phyloP scores from a whole-genome alignment of 2,329 filamentous ascomycete genomes.

The Hawksworthiomyces lignivorus region DNA sequence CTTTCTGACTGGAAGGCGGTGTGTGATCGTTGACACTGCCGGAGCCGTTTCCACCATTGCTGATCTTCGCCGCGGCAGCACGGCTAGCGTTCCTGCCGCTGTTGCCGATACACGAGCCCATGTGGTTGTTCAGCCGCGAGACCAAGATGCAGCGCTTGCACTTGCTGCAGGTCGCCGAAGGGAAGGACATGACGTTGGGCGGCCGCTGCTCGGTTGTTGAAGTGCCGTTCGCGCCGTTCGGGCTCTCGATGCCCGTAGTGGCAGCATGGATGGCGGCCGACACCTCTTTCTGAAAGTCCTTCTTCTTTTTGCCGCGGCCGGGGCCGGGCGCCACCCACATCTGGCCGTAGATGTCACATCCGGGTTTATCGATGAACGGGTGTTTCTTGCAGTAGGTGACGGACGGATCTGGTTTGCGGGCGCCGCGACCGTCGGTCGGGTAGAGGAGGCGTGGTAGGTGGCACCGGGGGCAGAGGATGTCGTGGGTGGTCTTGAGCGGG shows the following conservation, averaged over 20 bases:
- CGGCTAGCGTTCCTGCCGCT: conserved; percentile 56
- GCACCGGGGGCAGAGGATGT: conserved; percentile 68
- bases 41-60: conserved; percentile 38
- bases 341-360: conserved; percentile 76
- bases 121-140: conserved; percentile 59
- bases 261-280: conserved; percentile 27
- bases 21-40: conserved; percentile 49
- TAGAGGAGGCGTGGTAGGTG: conserved; percentile 66
- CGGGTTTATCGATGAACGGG: conserved; percentile 67
- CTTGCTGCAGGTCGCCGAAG: conserved; percentile 59
- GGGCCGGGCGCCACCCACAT: conserved; percentile 67
- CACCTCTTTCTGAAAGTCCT: conserved; percentile 59
- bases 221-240: conserved; percentile 21
- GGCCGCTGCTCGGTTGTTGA: conserved; percentile 44
- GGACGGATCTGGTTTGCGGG: conserved; percentile 56
- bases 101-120: conserved; percentile 61
- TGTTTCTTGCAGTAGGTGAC: conserved; percentile 72
- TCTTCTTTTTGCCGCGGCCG: conserved; percentile 70
- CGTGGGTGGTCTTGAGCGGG: conserved; percentile 60
- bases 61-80: conserved; percentile 56
- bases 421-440: conserved; percentile 63
- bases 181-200: conserved; percentile 55
- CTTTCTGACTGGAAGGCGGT: conserved; percentile 55
- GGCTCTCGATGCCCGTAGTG: conserved; percentile 31
- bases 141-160: conserved; percentile 60